phyloP scores from a whole-genome alignment of 2,329 filamentous ascomycete species.

The Decorospora gaudefroyi region DNA sequence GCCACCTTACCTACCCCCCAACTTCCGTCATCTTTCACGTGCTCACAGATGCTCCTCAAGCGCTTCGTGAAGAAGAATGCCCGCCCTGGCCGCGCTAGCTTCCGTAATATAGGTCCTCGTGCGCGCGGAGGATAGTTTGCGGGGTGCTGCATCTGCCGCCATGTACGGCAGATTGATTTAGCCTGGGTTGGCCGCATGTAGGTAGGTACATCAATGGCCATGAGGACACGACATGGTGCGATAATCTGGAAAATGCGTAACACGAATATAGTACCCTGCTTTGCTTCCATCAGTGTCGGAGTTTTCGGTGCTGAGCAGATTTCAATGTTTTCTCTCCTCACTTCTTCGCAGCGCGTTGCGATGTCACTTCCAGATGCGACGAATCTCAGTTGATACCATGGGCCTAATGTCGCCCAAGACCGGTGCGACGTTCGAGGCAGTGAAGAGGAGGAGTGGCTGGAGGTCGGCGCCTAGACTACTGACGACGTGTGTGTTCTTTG shows the following conservation, averaged over 20 bases:
- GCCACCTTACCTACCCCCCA: slow-evolving; percentile 26
- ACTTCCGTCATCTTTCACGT: slow-evolving; percentile 18
- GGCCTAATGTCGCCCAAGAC: slow-evolving; percentile 29
- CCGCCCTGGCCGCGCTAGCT: slow-evolving; percentile 1
- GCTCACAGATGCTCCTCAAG: slow-evolving; percentile 4
- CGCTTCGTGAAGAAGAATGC: not conserved
- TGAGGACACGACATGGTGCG: not conserved
- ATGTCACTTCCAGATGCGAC: slow-evolving; percentile 24
- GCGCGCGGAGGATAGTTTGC: slow-evolving; percentile 10
- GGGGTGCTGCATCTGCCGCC: slow-evolving; percentile 19
- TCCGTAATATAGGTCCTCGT: not conserved
- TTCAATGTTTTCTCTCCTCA: slow-evolving; percentile 4
- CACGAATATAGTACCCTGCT: slow-evolving; percentile 27
- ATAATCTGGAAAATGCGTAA: slow-evolving; percentile 15
- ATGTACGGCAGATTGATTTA: slow-evolving; percentile 38
- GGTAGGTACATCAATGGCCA: slow-evolving; percentile 1
- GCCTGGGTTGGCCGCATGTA: slow-evolving; percentile 29
- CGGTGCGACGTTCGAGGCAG: slow-evolving; percentile 20
- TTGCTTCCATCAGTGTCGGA: slow-evolving; percentile 11
- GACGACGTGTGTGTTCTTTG: slow-evolving; percentile 32
- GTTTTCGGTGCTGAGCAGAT: not conserved
- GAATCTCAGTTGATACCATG: slow-evolving; percentile 39
- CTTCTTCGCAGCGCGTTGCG: slow-evolving; percentile 1
- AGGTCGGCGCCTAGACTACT: slow-evolving; percentile 31
- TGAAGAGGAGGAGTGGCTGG: slow-evolving; percentile 27